Conservation (phyloP, 176 grass and related monocot species). For the Avena eriantha region DNA sequence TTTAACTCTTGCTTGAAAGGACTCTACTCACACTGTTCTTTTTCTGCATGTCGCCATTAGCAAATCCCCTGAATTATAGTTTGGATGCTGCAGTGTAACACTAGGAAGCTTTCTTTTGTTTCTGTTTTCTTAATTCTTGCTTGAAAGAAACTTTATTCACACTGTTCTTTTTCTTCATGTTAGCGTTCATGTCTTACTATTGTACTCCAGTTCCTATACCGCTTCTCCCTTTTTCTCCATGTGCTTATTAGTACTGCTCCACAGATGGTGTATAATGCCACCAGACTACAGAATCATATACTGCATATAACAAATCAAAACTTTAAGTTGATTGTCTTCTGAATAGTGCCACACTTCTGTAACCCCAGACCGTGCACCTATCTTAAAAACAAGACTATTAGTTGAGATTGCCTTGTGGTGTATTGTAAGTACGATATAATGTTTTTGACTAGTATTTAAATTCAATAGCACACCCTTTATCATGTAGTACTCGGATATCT, state of each 20-base stretch:
- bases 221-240: neutral
- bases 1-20: slow-evolving; percentile 12
- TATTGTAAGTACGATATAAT: neutral
- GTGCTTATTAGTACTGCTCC: neutral
- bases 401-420: slow-evolving; percentile 7
- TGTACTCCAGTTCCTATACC: neutral
- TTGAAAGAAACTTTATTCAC: neutral
- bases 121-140: neutral
- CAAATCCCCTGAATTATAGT: neutral
- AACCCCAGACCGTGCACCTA: neutral
- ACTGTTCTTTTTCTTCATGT: neutral
- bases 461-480: neutral
- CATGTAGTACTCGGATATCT: slow-evolving; percentile 14
- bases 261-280: neutral
- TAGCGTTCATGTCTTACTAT: neutral
- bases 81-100: neutral
- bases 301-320: neutral
- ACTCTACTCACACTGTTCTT: neutral
- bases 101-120: neutral
- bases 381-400: slow-evolving; percentile 3
- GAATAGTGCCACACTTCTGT: neutral
- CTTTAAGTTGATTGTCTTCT: neutral
- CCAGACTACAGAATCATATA: neutral
- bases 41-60: neutral
- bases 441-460: neutral